phyloP scores from a whole-genome alignment of 2,329 filamentous ascomycete genomes.

The Sporothrix brunneoviolacea region DNA sequence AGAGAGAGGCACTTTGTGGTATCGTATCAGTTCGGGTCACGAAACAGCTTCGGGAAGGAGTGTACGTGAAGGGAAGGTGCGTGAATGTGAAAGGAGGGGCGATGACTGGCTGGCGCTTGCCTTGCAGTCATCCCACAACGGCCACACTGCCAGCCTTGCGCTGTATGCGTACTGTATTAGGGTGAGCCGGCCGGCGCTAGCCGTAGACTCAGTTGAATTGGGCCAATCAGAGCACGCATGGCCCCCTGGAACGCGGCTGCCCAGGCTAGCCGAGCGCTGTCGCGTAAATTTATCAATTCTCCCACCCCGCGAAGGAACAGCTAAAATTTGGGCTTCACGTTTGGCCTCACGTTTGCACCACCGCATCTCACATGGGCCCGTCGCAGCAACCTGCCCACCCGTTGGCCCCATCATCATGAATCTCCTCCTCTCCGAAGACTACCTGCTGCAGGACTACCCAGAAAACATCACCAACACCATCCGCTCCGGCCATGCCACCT shows the following conservation, averaged over 20 bases:
- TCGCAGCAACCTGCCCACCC: no score
- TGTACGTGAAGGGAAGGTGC: no score
- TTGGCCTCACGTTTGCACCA: not conserved
- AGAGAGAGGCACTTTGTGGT: not conserved
- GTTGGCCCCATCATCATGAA: conserved; percentile 39
- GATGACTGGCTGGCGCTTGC: conserved; percentile 5
- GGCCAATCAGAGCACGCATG: not conserved
- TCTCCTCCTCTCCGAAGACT: conserved; percentile 54
- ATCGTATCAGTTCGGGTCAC: no score
- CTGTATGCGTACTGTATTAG: no score
- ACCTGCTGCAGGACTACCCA: conserved; percentile 72
- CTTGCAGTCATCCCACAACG: not conserved
- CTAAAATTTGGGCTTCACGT: no score
- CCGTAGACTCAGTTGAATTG: not conserved
- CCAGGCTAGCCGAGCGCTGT: not conserved
- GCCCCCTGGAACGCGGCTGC: not conserved
- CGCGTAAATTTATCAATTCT: conserved; percentile 2
- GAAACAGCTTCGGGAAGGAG: no score
- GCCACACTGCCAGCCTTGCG: not conserved
- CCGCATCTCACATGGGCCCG: no score
- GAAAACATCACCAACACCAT: conserved; percentile 85
- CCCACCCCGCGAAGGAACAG: conserved; percentile 2
- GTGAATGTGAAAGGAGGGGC: conserved; percentile 8
- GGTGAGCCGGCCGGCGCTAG: not conserved
- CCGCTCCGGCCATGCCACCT: conserved; percentile 61